Evolutionary conservation across 192 early-diverging fungal species (phyloP).

Genomic region (Coemansia sp.): DNA sequence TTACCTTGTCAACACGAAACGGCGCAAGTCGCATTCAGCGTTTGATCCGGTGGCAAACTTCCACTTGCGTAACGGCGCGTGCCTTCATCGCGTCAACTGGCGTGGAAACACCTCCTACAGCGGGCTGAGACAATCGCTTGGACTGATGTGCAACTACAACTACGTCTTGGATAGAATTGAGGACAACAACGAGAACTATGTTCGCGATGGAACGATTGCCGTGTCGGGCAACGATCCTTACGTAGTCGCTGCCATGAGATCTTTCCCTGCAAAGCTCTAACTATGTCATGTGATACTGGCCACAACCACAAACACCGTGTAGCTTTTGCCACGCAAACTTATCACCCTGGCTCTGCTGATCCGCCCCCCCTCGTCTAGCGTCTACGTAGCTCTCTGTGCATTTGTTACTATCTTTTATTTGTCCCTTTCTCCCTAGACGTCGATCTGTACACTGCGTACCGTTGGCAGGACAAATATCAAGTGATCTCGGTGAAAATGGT

Average conservation of each 20-base stretch:
- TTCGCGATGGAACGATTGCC: slow-evolving; percentile 63
- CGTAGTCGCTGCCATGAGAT: slow-evolving; percentile 14
- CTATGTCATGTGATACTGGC: slow-evolving; percentile 5
- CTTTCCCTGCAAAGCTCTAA: not conserved
- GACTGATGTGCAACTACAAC: slow-evolving; percentile 94
- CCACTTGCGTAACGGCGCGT: slow-evolving; percentile 92
- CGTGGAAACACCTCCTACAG: slow-evolving; percentile 77
- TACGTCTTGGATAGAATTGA: slow-evolving; percentile 77
- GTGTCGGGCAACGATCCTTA: slow-evolving; percentile 45
- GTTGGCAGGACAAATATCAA: not conserved
- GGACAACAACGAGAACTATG: slow-evolving; percentile 76
- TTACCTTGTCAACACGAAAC: slow-evolving; percentile 42
- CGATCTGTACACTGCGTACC: not conserved
- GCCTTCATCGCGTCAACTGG: slow-evolving; percentile 86
- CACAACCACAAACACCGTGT: not conserved
- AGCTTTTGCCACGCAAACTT: not conserved
- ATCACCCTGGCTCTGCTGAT: too few relatives aligned
- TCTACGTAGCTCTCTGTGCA: too few relatives aligned
- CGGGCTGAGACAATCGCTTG: slow-evolving; percentile 82
- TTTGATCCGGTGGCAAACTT: slow-evolving; percentile 95
- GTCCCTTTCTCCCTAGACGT: not conserved
- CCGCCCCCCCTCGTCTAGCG: not conserved
- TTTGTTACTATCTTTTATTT: not conserved
- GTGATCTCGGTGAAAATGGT: not conserved
- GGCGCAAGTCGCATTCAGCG: slow-evolving; percentile 54